Evolutionary conservation across 2,329 filamentous ascomycete species (phyloP), one percentile per base, ranked within the genome.

Genomic region (Aspergillus costaricaensis): DNA sequence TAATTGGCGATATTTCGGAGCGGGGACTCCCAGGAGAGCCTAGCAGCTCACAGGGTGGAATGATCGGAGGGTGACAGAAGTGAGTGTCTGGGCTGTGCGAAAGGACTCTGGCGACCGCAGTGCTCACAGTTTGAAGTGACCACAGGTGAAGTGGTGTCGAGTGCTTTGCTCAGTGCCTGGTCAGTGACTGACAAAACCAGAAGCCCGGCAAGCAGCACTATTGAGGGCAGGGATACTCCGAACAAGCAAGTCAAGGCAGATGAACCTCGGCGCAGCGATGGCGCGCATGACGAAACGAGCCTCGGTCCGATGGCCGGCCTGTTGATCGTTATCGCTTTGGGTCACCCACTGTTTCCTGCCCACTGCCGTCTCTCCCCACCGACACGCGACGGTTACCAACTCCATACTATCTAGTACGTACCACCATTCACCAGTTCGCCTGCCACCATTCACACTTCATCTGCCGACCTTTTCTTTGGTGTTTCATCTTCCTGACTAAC

Each of bases 251-350:
- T 27, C 27, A 53, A 5, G 51, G 58, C 25, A 41, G 43, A 63
- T 60, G 64, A 68, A 72, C 73, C 73, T 74, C 72, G 73, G 72
- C 68, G 71, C 61, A 51, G 62, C 55, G 10, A 44, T 23, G 52
- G 39, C 39, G 54, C 68, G 64, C 65, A 70, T 70, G 68, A 68
- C 62, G 65, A 70, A 68, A 68, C 54, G 64, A 71, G 64, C 73
- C 73, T 72, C 74, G 73, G 72, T 74, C 65, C 70, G 69, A 59
- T 58, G 53, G 58, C 59, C 62, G 59, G 61, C 60, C 23, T 27
- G 19, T 14, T 54, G 3, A n/a, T 41, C 39, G 14, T 67, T 66
- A 64, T 62, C 51, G 59, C 51, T 47, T 49, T 58, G 56, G 59
- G 41, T 12, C 48, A 38, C 49, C 55, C 43, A 17, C 50, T 21